phyloP scores from a whole-genome alignment of 169 alveolate genomes.

The Plasmodium gallinaceum region DNA sequence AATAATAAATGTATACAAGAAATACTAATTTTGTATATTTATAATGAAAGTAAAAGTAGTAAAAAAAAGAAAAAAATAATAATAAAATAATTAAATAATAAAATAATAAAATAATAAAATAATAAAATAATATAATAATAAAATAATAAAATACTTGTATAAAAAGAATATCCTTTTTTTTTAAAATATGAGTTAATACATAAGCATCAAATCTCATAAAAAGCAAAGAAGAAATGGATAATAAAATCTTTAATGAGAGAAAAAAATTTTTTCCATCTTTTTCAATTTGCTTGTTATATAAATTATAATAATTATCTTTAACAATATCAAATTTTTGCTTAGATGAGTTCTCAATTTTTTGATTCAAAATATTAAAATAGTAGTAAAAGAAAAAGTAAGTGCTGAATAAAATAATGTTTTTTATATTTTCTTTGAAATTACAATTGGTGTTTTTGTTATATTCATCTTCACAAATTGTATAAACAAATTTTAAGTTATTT shows the following conservation, averaged over 20 bases:
- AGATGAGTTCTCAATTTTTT: background rate
- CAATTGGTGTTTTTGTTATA: slow-evolving; percentile 20
- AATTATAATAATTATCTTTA: slow-evolving; percentile 50
- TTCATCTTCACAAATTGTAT: slow-evolving; percentile 67
- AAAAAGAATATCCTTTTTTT: slow-evolving; percentile 19
- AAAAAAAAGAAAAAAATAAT: background rate
- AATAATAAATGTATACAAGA: background rate
- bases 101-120: too few species aligned
- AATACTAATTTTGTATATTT: too few species aligned
- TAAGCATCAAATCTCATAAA: slow-evolving; percentile 51
- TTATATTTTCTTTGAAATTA: slow-evolving; percentile 16
- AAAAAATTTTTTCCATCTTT: slow-evolving; percentile 26
- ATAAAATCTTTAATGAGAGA: slow-evolving; percentile 32
- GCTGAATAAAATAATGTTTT: slow-evolving; percentile 25
- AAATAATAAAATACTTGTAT: slow-evolving; percentile 27
- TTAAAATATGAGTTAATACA: slow-evolving; percentile 8
- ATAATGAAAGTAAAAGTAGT: too few species aligned
- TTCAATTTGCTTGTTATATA: slow-evolving; percentile 12
- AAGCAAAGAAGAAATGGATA: slow-evolving; percentile 52
- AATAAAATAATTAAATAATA: too few species aligned
- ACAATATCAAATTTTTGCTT: slow-evolving; percentile 4
- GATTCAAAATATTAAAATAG: slow-evolving; percentile 22
- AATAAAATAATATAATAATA: too few species aligned
- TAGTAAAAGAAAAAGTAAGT: slow-evolving; percentile 40
- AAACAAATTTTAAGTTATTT: slow-evolving; percentile 35